Percentiles rank a stretch among this genome's conserved stretches.
Evolutionary conservation across 768 basidiomycete genomes (phyloP).

Genomic region (Lentinula edodes): DNA sequence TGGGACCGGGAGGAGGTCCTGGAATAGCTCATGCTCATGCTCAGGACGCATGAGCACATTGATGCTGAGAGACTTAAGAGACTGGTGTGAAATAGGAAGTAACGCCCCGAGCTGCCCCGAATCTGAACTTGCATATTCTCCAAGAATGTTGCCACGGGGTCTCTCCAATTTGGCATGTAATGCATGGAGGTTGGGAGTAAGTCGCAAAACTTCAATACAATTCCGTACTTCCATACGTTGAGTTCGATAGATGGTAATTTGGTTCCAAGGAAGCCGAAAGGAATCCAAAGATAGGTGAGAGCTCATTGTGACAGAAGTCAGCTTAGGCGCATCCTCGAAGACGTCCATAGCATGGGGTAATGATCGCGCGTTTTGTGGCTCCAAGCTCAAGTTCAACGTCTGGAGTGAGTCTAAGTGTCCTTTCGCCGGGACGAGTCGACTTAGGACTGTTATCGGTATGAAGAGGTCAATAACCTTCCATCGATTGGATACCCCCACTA

Average conservation of each 20-base stretch:
- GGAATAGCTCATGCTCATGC: not conserved
- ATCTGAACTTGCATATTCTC: not conserved
- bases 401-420: not conserved
- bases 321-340: not conserved
- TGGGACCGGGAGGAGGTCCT: not conserved
- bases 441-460: not conserved
- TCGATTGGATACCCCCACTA: not conserved
- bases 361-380: not conserved
- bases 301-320: not conserved
- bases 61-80: not conserved
- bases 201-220: not conserved
- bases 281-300: not conserved
- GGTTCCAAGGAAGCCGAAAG: not conserved
- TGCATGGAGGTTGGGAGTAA: not conserved
- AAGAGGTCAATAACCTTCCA: not conserved
- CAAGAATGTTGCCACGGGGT: not conserved
- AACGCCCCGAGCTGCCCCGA: not conserved
- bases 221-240: not conserved
- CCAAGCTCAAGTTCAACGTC: not conserved
- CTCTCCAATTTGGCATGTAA: not conserved
- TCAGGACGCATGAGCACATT: not conserved
- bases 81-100: not conserved
- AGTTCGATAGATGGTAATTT: not conserved
- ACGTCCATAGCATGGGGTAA: not conserved
- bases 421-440: not conserved